Evolutionary conservation across 139 green algal species (phyloP).

Genomic region (Tetraselmis striata): DNA sequence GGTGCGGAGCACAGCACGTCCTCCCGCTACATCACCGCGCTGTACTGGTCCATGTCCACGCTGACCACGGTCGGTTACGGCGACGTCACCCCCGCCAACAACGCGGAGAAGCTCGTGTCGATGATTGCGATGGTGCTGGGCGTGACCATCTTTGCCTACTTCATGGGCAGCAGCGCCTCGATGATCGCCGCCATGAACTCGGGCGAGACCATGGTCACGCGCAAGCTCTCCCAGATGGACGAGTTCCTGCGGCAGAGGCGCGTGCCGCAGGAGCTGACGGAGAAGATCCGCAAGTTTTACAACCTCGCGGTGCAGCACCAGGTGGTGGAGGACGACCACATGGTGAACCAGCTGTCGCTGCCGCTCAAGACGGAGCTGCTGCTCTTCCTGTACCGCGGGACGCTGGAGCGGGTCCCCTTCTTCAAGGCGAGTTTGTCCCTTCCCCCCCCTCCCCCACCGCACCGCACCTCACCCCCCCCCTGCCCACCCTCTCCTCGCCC

Average conservation of each 20-base stretch:
- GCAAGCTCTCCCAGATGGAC: constrained; percentile 15
- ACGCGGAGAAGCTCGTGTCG: constrained; percentile 27
- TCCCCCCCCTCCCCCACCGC: too few species aligned
- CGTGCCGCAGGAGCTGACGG: constrained; percentile 20
- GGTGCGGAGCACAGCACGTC: too few species aligned
- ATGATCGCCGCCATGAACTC: constrained; percentile 32
- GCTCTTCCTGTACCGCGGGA: constrained; percentile 19
- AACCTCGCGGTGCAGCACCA: constrained; percentile 22
- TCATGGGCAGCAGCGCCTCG: constrained; percentile 30
- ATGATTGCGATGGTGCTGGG: constrained; percentile 37
- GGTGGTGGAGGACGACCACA: constrained; percentile 31
- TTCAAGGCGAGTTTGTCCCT: constrained; percentile 13
- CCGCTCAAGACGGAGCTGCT: constrained; percentile 27
- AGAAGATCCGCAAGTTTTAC: constrained; percentile 29
- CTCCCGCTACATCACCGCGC: constrained; percentile 26
- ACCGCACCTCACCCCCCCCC: background rate
- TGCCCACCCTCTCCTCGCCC: too few species aligned
- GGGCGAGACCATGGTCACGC: constrained; percentile 10
- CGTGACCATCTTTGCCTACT: constrained; percentile 31
- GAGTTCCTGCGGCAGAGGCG: constrained; percentile 16
- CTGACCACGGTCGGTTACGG: constrained; percentile 40
- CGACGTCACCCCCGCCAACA: constrained; percentile 27
- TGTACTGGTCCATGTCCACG: constrained; percentile 41
- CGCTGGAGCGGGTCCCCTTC: constrained; percentile 28
- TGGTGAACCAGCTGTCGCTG: constrained; percentile 28